Percentiles rank a stretch among this genome's conserved stretches.
Evolutionary conservation across 1,139 yeast species (phyloP).

Genomic region (Scheffersomyces insectosa): DNA sequence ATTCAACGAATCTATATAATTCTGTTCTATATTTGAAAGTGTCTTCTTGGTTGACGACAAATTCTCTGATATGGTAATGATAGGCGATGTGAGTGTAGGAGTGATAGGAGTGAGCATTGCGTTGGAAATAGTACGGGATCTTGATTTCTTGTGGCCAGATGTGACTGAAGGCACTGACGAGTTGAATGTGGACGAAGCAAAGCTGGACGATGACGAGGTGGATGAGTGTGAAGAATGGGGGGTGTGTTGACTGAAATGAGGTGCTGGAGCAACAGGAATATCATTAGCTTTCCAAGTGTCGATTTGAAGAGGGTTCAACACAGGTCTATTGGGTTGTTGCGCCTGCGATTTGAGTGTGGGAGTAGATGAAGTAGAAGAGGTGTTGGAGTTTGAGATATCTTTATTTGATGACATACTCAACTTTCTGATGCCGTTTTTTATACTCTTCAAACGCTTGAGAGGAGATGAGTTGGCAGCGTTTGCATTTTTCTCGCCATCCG

Average conservation of each 20-base stretch:
- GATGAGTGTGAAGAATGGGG: conserved; percentile 14
- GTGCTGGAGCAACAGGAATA: background rate
- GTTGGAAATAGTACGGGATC: conserved; percentile 13
- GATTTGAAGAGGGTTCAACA: conserved; percentile 22
- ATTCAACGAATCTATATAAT: conserved; percentile 31
- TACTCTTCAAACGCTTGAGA: conserved; percentile 33
- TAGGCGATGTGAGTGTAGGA: conserved; percentile 40
- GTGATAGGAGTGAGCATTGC: conserved; percentile 26
- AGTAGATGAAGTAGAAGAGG: background rate
- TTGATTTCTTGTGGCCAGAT: conserved; percentile 5
- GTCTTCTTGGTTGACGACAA: conserved; percentile 28
- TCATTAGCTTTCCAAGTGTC: conserved; percentile 13
- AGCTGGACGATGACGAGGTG: conserved; percentile 10
- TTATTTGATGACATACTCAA: conserved; percentile 21
- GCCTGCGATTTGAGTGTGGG: conserved; percentile 7
- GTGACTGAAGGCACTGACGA: background rate
- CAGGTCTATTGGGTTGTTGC: conserved; percentile 20
- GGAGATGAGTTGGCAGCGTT: conserved; percentile 25
- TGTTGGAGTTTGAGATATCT: conserved; percentile 5
- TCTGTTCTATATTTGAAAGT: conserved; percentile 36
- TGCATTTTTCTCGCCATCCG: conserved; percentile 4
- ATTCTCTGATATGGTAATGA: conserved; percentile 44
- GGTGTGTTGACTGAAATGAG: conserved; percentile 8
- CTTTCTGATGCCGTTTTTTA: conserved; percentile 39
- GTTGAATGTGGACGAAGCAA: conserved; percentile 6